Base-by-base conservation (phyloP, 345 rosid genomes). In the Ricinus communis region DNA sequence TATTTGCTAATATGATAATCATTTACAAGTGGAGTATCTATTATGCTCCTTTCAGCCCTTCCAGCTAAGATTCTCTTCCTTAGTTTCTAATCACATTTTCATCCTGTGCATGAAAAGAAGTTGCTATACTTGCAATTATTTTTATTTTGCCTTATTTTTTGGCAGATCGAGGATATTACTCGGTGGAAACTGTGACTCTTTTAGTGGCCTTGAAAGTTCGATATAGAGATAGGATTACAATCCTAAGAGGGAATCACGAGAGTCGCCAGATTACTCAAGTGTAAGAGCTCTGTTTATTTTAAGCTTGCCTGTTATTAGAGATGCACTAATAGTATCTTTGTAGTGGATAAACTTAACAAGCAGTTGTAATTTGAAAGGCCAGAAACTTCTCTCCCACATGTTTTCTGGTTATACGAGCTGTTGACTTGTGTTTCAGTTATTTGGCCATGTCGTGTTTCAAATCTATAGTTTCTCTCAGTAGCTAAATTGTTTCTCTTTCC, bases 191-290 rank as follows among this genome's bases (percentile, higher is more conserved):
- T 36, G 82, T 78, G 56, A 70, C 82, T 15, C 78, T 78, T 65
- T 78, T 78, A 61, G 82, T 78, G 68, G 75, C 75, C 24, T 54
- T 78, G 53, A 78, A 78, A 66, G 78, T 78, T 54, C 82, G 81
- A 31, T 78, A 78, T 65, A 64, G 81, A 58, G 81, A 78, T 51
- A 73, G 81, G 77, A 78, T 78, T 66, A 78, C 77, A 24, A 73
- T 78, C 65, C 57, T 78, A 30, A 78, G 77, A 78, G 81, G 81
- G 31, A 78, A 78, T 65, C 81, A 78, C 8, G 81, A 78, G 71
- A 78, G 81, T 60, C 75, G 81, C 52, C 81, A 78, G 66, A 78
- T 74, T 27, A 78, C 78, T 66, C 82, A 74, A 78, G 82, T 78
- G 82, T 78, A 74, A 78, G 82, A 61, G 25, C 36, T 30, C 33